These are phyloP conservation scores for Yamadazyma epiphylla DNA, from an alignment of 1,139 yeast genomes.

Conservation along the genomic window DNA sequence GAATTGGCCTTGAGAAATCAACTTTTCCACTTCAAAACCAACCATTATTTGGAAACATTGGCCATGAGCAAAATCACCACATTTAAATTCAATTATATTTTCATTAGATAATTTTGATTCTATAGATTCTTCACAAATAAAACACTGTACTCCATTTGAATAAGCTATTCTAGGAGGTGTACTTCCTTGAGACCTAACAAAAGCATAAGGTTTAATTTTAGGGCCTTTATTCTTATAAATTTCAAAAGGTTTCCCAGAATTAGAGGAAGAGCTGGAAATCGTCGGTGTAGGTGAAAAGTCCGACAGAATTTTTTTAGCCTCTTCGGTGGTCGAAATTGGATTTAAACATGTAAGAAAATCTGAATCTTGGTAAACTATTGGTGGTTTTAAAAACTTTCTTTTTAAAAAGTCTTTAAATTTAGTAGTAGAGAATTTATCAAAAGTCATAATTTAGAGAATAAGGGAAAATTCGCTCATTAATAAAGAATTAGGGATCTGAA, in stretches of 20 bases:
- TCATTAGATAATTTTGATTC: constrained; percentile 32
- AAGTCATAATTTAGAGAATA: no score
- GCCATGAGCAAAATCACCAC: constrained; percentile 39
- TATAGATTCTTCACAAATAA: constrained; percentile 34
- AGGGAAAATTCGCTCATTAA: no score
- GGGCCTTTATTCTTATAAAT: constrained; percentile 18
- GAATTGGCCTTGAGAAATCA: constrained; percentile 6
- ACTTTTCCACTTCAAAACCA: constrained; percentile 7
- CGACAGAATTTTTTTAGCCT: not conserved
- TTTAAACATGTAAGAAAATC: constrained; percentile 11
- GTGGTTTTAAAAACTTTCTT: constrained; percentile 5
- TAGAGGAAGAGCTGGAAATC: constrained; percentile 5
- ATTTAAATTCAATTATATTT: constrained; percentile 25
- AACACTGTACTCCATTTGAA: constrained; percentile 17
- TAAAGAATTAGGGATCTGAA: no score
- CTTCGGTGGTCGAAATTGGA: constrained; percentile 9
- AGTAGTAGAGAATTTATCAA: not conserved
- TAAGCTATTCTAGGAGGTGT: constrained; percentile 1
- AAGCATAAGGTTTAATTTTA: constrained; percentile 22
- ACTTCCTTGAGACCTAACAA: constrained; percentile 11
- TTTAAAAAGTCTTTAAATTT: constrained; percentile 7
- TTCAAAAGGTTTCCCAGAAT: constrained; percentile 1
- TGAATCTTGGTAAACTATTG: not conserved
- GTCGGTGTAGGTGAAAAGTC: constrained; percentile 4
- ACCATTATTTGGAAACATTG: constrained; percentile 29